Conservation (phyloP, 78 protist species). For the Creolimax fragrantissima region DNA sequence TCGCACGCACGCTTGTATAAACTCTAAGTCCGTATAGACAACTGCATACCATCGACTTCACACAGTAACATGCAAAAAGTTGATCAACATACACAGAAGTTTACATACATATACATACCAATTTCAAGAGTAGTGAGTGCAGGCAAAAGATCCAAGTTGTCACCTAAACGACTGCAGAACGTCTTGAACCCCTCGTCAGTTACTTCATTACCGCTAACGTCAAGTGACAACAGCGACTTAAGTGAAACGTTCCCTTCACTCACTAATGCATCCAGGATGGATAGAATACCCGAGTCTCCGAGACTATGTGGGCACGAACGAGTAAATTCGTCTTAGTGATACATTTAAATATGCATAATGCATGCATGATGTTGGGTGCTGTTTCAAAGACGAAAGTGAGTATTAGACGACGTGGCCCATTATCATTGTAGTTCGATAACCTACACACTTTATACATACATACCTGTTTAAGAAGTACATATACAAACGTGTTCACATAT, state of each 20-base stretch:
- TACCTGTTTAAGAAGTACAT: too few relatives aligned
- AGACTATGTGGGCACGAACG: not conserved
- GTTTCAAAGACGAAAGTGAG: too few relatives aligned
- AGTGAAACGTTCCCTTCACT: not conserved
- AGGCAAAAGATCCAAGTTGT: not conserved
- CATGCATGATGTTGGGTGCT: too few relatives aligned
- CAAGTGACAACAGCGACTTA: not conserved
- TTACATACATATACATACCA: not conserved
- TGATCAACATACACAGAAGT: not conserved
- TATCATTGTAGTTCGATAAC: too few relatives aligned
- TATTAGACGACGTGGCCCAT: too few relatives aligned
- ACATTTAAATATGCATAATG: too few relatives aligned
- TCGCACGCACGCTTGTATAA: not conserved
- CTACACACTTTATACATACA: too few relatives aligned
- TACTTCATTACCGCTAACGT: not conserved
- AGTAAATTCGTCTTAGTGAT: too few relatives aligned
- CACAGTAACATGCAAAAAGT: too few relatives aligned
- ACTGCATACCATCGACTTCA: too few relatives aligned
- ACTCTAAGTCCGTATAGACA: too few relatives aligned
- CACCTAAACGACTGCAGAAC: not conserved
- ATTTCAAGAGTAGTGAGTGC: not conserved
- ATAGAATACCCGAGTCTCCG: not conserved
- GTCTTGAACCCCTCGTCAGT: not conserved
- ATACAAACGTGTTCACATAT: too few relatives aligned
- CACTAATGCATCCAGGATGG: not conserved